phyloP scores from a whole-genome alignment of 805 yeast species.

The Martiniozyma abietophila region DNA sequence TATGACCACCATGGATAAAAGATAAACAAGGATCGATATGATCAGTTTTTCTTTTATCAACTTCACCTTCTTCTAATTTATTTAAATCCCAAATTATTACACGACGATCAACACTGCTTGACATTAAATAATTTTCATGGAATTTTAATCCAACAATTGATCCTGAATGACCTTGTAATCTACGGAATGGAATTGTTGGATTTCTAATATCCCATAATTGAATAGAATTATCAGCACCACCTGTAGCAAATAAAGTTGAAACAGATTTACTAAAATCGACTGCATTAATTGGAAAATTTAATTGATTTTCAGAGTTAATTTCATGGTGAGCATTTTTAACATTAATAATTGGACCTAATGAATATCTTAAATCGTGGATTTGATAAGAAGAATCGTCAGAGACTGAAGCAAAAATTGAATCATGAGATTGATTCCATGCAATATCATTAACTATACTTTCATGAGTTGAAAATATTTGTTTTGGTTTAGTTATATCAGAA shows the following conservation, averaged over 20 bases:
- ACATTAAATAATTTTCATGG: conserved; percentile 37
- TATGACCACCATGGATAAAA: conserved; percentile 85
- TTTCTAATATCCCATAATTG: conserved; percentile 70
- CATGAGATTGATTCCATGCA: conserved; percentile 40
- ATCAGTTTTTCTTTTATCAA: conserved; percentile 42
- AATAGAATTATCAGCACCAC: conserved; percentile 67
- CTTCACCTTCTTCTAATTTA: conserved; percentile 46
- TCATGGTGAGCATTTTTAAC: conserved; percentile 43
- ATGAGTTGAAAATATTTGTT: conserved; percentile 41
- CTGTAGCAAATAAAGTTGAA: conserved; percentile 57
- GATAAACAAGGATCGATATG: conserved; percentile 67
- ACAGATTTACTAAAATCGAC: conserved; percentile 55
- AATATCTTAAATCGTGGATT: conserved; percentile 46
- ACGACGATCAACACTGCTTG: conserved; percentile 58
- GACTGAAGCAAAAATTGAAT: conserved; percentile 54
- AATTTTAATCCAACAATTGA: conserved; percentile 50
- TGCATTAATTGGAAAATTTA: conserved; percentile 39
- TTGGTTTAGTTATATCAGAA: conserved; percentile 31
- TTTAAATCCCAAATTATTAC: conserved; percentile 68
- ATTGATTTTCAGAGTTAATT: conserved; percentile 22
- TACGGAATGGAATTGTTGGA: conserved; percentile 47
- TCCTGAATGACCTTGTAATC: conserved; percentile 56
- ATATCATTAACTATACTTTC: conserved; percentile 57
- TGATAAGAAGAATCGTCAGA: conserved; percentile 59
- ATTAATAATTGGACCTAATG: conserved; percentile 33